These are phyloP conservation scores for Aureobasidium pullulans DNA, from an alignment of 2,329 filamentous ascomycete species.

Conservation along the genomic window DNA sequence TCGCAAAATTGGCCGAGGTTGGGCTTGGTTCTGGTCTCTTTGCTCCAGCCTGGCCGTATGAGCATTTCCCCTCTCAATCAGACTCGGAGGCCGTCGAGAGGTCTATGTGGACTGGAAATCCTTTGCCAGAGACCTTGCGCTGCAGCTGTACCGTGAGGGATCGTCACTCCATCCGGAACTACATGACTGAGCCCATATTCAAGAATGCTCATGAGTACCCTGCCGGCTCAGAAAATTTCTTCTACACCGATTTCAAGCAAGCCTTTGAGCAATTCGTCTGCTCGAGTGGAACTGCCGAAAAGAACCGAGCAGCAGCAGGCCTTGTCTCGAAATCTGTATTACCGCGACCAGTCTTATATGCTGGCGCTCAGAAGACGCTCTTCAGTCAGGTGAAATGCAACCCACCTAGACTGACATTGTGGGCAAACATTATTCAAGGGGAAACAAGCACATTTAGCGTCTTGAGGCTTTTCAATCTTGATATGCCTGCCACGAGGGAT, in stretches of 20 bases:
- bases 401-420: neutral
- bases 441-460: neutral
- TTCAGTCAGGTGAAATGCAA: neutral
- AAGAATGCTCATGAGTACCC: slow-evolving; percentile 24
- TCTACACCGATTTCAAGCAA: slow-evolving; percentile 32
- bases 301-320: slow-evolving; percentile 15
- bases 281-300: neutral
- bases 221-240: slow-evolving; percentile 30
- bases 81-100: slow-evolving; percentile 24
- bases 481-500: slow-evolving; percentile 26
- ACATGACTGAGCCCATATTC: slow-evolving; percentile 20
- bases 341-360: slow-evolving; percentile 16
- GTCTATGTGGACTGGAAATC: slow-evolving; percentile 30
- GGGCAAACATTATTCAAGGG: neutral
- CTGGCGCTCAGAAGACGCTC: neutral
- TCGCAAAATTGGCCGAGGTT: slow-evolving; percentile 29
- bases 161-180: slow-evolving; percentile 19
- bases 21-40: slow-evolving; percentile 37
- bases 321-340: slow-evolving; percentile 29
- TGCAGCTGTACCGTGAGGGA: slow-evolving; percentile 28
- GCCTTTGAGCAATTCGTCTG: slow-evolving; percentile 20
- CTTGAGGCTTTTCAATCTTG: slow-evolving; percentile 27
- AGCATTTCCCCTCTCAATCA: slow-evolving; percentile 30
- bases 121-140: slow-evolving; percentile 21
- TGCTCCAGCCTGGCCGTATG: slow-evolving; percentile 41